phyloP scores from a whole-genome alignment of 208 protist species.

The Leishmania lainsoni region DNA sequence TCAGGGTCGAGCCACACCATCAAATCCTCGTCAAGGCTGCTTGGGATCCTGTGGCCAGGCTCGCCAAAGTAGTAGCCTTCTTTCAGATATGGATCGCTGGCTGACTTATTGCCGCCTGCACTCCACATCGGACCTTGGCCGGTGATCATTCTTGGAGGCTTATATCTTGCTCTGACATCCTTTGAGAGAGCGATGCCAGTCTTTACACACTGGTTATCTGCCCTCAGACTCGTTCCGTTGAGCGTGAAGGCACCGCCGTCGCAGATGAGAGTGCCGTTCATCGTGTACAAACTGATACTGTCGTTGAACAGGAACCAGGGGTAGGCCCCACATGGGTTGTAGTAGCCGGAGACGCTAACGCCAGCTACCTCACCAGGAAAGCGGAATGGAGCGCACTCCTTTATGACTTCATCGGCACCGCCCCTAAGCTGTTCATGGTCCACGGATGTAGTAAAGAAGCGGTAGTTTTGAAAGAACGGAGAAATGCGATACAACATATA shows the following conservation, averaged over 20 bases:
- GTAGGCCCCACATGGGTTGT: conserved; percentile 96
- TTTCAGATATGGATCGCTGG: conserved; percentile 66
- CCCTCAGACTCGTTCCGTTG: conserved; percentile 29
- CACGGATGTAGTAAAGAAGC: conserved; percentile 87
- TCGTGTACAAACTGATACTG: conserved; percentile 77
- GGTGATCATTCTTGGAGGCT: conserved; percentile 36
- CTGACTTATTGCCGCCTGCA: conserved; percentile 28
- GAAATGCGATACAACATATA: conserved; percentile 97
- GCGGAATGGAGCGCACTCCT: conserved; percentile 52
- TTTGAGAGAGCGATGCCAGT: conserved; percentile 94
- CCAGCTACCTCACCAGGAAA: conserved; percentile 66
- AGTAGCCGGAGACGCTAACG: conserved; percentile 54
- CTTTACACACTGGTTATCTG: conserved; percentile 71
- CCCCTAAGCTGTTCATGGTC: conserved; percentile 67
- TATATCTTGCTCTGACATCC: conserved; percentile 87
- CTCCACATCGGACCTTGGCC: conserved; percentile 48
- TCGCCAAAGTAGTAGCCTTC: conserved; percentile 85
- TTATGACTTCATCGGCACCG: conserved; percentile 6
- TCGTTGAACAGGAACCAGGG: conserved; percentile 98
- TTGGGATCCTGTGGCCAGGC: conserved; percentile 80
- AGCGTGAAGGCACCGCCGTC: conserved; percentile 66
- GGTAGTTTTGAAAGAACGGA: conserved; percentile 98
- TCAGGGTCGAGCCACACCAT: conserved; percentile 98
- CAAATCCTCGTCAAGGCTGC: conserved; percentile 94
- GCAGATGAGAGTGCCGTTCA: conserved; percentile 66